These are phyloP conservation scores for Neonectria hederae DNA, from an alignment of 2,329 filamentous ascomycete genomes.

Conservation along the genomic window DNA sequence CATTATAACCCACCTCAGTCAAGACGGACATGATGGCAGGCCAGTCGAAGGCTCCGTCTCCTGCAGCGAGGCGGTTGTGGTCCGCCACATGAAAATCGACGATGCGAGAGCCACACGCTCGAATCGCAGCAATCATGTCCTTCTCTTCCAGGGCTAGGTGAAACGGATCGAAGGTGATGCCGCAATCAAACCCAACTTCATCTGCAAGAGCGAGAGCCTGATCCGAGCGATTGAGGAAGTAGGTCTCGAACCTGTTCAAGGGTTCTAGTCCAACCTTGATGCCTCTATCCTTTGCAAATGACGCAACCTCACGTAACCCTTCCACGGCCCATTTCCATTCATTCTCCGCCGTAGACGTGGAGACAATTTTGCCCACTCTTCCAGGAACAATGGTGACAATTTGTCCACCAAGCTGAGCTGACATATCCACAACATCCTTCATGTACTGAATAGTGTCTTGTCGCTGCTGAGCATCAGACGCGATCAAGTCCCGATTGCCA, in stretches of 20 bases:
- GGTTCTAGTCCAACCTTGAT: conserved; percentile 33
- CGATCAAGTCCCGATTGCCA: conserved; percentile 30
- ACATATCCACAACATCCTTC: conserved; percentile 29
- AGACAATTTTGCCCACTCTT: conserved; percentile 23
- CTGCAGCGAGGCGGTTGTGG: conserved; percentile 30
- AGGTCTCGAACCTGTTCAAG: conserved; percentile 36
- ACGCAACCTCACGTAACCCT: conserved; percentile 23
- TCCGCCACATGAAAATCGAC: conserved; percentile 32
- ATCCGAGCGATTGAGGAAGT: conserved; percentile 33
- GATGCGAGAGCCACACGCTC: conserved; percentile 21
- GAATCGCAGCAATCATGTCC: conserved; percentile 26
- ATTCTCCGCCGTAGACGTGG: conserved; percentile 27
- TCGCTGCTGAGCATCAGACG: conserved; percentile 25
- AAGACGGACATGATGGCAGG: conserved; percentile 24
- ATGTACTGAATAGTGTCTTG: conserved; percentile 28
- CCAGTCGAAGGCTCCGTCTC: conserved; percentile 32
- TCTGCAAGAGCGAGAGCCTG: conserved; percentile 34
- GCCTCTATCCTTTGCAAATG: conserved; percentile 19
- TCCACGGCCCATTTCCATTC: conserved; percentile 35
- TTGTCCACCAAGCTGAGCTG: conserved; percentile 26
- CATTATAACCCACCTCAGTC: conserved; percentile 21
- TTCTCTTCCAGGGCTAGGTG: conserved; percentile 30
- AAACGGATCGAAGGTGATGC: conserved; percentile 32
- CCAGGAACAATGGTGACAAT: conserved; percentile 26
- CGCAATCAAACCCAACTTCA: conserved; percentile 25